Evolutionary conservation across 2,329 filamentous ascomycete species (phyloP).

Genomic region (Ascochyta rabiei): DNA sequence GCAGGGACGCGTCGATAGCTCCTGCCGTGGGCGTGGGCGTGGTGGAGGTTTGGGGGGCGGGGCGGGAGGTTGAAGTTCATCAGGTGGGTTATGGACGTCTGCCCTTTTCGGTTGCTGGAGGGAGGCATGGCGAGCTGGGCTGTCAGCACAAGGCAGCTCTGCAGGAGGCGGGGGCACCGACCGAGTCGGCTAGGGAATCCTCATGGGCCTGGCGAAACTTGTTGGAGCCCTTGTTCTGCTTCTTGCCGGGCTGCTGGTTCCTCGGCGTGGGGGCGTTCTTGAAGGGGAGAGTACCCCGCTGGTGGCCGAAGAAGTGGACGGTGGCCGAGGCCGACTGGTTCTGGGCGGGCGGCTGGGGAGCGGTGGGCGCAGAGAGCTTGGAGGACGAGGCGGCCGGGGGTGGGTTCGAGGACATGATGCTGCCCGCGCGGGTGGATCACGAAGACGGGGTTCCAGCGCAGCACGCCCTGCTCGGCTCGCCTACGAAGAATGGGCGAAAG

Average conservation of each 20-base stretch:
- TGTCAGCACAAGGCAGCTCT: conserved; percentile 17
- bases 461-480: neutral
- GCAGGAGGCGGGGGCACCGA: conserved; percentile 52
- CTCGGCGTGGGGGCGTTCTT: conserved; percentile 61
- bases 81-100: conserved; percentile 95
- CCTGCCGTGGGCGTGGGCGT: conserved; percentile 60
- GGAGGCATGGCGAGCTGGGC: conserved; percentile 66
- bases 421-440: conserved; percentile 35
- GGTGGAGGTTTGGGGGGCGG: conserved; percentile 66
- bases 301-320: conserved; percentile 52
- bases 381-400: conserved; percentile 49
- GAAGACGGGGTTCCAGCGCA: conserved; percentile 25
- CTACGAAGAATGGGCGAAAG: conserved; percentile 6
- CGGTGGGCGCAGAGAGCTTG: conserved; percentile 48
- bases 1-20: conserved; percentile 70
- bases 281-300: conserved; percentile 48
- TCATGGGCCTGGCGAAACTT: conserved; percentile 78
- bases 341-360: conserved; percentile 51
- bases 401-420: conserved; percentile 54
- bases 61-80: conserved; percentile 88
- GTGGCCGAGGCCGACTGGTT: conserved; percentile 52
- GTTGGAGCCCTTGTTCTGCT: conserved; percentile 83
- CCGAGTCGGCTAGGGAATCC: conserved; percentile 82
- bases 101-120: conserved; percentile 77
- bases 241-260: conserved; percentile 76